Base-by-base conservation (phyloP, 768 basidiomycete species). In the Paxillus involutus region DNA sequence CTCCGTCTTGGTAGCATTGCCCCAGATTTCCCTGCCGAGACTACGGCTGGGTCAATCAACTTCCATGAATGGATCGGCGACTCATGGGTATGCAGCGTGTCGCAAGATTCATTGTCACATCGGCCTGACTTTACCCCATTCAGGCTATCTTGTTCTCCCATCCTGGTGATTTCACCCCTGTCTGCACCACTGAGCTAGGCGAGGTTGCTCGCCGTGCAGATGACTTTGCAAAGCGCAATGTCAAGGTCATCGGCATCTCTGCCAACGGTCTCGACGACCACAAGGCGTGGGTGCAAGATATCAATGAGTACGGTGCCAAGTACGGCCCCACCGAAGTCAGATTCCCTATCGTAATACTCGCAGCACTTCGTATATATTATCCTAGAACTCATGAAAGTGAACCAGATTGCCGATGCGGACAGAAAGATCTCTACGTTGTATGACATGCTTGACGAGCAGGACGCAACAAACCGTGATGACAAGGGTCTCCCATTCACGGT, bases 391-490 rank as follows among this genome's bases (percentile, higher is more conserved):
- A 66, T 47, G 29, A 26, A 41, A 13, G 13, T 37, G 3, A 24
- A 21, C 16, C 62, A 94, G 91, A 98, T 99, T 62, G 97, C 93
- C 46, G 97, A 99, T 69, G 79, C 82, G 21, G 88, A 94, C 67
- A 82, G 96, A 71, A 88, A 81, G 66, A 81, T 98, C 44, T 88
- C 93, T 9, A 83, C 82, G 40, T 74, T 92, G 52, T 96, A 97
- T 67, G 95, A 97, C 68, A 98, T 98, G 96, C 80, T 98, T 53
- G 97, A 98, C 71, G 81, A 89, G 67, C 91, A 94, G 72, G 97
- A 99, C 73, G 82, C 87, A 41, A 95, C 94, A 51, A 99, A 93
- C 75, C 80, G 82, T 36, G 89, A 91, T 69, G 75, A 74, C 36
- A 92, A 91, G 72, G 92, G 94, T 44, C 80, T 98, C 42, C 97